phyloP scores from a whole-genome alignment of 805 yeast species.

The Candida nitratophila region DNA sequence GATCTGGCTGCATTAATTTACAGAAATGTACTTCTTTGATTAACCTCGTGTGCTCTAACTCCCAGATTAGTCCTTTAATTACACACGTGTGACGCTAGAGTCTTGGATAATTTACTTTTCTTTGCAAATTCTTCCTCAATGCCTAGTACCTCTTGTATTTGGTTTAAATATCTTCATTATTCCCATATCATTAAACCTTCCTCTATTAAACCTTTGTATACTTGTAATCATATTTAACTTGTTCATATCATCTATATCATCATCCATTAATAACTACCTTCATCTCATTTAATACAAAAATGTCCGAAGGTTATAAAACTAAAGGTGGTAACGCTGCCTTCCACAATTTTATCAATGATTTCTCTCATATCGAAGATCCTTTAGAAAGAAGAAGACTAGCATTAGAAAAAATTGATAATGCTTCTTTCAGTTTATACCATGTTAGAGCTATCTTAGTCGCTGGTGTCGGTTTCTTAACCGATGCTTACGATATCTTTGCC shows the following conservation, averaged over 20 bases:
- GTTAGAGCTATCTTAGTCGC: constrained; percentile 78
- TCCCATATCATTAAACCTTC: too few species aligned
- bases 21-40: too few species aligned
- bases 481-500: constrained; percentile 88
- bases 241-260: background rate
- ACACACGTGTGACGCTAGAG: too few species aligned
- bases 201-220: too few species aligned
- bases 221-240: background rate
- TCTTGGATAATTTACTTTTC: too few species aligned
- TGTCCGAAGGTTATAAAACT: constrained; percentile 24
- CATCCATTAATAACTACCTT: background rate
- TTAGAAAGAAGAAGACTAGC: constrained; percentile 83
- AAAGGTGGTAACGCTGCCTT: constrained; percentile 81
- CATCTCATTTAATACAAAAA: background rate
- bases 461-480: constrained; percentile 91
- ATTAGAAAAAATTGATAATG: constrained; percentile 74
- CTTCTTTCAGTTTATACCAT: constrained; percentile 77
- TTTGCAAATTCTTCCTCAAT: too few species aligned
- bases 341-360: constrained; percentile 75
- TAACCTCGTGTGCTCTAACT: too few species aligned
- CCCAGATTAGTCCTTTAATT: too few species aligned
- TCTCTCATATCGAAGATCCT: constrained; percentile 78
- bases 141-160: too few species aligned
- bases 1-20: too few species aligned
- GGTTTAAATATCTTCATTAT: too few species aligned